phyloP scores from a whole-genome alignment of 1,284 basidiomycete species.

The Apiotrichum siamense region DNA sequence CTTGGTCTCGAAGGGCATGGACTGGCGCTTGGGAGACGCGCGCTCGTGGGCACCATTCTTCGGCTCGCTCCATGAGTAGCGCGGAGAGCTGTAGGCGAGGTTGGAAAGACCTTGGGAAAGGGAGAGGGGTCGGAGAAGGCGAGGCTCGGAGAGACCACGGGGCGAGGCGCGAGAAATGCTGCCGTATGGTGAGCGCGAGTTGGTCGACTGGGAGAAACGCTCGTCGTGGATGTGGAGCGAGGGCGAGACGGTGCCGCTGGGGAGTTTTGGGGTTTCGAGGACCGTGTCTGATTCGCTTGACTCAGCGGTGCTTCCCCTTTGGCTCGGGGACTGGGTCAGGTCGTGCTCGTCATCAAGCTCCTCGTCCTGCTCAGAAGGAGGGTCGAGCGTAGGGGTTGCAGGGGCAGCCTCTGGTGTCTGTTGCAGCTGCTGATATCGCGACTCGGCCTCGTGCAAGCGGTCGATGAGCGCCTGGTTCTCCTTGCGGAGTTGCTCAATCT shows the following conservation, averaged over 20 bases:
- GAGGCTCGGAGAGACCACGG: conserved; percentile 4
- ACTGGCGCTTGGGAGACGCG: conserved; percentile 28
- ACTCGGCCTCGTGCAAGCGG: conserved; percentile 14
- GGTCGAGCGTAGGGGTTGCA: conserved; percentile 10
- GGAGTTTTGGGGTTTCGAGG: conserved; percentile 15
- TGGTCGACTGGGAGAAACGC: conserved; percentile 92
- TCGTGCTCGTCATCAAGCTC: conserved; percentile 16
- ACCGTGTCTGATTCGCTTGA: conserved; percentile 21
- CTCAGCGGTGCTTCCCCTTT: conserved; percentile 16
- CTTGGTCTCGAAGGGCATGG: conserved; percentile 27
- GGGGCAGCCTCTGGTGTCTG: neutral
- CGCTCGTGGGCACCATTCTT: conserved; percentile 22
- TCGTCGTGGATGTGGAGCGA: conserved; percentile 45
- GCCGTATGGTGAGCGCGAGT: conserved; percentile 73
- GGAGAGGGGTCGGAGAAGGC: conserved; percentile 55
- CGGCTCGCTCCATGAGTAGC: conserved; percentile 32
- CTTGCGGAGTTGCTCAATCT: conserved; percentile 56
- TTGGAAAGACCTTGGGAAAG: conserved; percentile 92
- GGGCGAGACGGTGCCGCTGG: conserved; percentile 16
- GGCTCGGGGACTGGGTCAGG: conserved; percentile 7
- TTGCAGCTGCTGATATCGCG: conserved; percentile 8
- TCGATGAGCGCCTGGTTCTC: conserved; percentile 14
- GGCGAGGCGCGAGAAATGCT: conserved; percentile 33
- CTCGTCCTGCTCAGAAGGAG: conserved; percentile 14
- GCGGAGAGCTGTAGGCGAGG: conserved; percentile 57